phyloP scores from a whole-genome alignment of 2,329 filamentous ascomycete species.

The Bipolaris sorokiniana region DNA sequence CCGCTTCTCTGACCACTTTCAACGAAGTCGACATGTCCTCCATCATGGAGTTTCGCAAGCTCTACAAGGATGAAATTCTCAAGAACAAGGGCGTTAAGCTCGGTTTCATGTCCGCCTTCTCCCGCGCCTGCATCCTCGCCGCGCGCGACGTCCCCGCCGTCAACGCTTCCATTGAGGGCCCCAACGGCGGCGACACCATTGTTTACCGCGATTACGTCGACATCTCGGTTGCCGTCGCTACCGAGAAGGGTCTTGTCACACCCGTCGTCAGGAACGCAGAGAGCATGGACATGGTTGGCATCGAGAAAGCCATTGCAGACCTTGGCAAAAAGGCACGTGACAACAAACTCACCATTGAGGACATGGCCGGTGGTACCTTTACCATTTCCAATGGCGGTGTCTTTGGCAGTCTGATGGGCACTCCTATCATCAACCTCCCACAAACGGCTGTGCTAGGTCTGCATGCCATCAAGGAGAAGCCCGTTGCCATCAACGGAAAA shows the following conservation, averaged over 20 bases:
- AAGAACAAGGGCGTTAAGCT: slow-evolving; percentile 98
- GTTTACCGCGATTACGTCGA: slow-evolving; percentile 99
- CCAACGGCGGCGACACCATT: slow-evolving; percentile 93
- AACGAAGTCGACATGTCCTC: slow-evolving; percentile 99
- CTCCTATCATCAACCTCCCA: slow-evolving; percentile 96
- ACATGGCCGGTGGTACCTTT: slow-evolving; percentile 98
- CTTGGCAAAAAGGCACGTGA: slow-evolving; percentile 97
- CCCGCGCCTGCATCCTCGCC: slow-evolving; percentile 84
- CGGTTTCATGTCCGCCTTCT: slow-evolving; percentile 99
- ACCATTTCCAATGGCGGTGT: slow-evolving; percentile 98
- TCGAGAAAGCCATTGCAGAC: slow-evolving; percentile 90
- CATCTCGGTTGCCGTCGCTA: slow-evolving; percentile 95
- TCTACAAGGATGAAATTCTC: slow-evolving; percentile 94
- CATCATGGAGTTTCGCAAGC: slow-evolving; percentile 94
- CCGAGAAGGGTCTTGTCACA: slow-evolving; percentile 95
- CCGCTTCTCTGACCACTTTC: slow-evolving; percentile 95
- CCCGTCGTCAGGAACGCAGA: slow-evolving; percentile 95
- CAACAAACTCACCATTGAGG: slow-evolving; percentile 96
- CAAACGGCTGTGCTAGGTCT: slow-evolving; percentile 90
- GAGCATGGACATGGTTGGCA: slow-evolving; percentile 81
- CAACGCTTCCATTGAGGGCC: slow-evolving; percentile 96
- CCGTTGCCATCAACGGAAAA: slow-evolving; percentile 89
- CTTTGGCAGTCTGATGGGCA: slow-evolving; percentile 96
- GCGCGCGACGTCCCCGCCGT: slow-evolving; percentile 95
- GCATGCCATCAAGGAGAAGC: slow-evolving; percentile 94